Base-by-base conservation (phyloP, 192 early-diverging fungal species). In the Backusella westeae region DNA sequence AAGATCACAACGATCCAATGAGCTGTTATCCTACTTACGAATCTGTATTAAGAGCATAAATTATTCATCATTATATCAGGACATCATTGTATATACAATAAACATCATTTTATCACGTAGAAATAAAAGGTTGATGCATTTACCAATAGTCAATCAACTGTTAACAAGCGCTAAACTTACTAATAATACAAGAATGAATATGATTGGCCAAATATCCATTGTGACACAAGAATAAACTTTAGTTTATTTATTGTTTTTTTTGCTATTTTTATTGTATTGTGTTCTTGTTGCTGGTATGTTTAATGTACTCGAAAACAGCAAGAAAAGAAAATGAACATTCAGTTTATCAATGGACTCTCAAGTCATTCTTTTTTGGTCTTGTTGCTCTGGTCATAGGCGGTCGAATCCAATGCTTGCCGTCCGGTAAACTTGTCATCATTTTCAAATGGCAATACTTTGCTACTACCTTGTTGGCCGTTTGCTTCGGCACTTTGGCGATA, bases 401-500 rank as follows among this genome's bases (percentile, higher is more conserved):
- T 19, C 41, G 70, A 49, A 71, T 71, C n/a, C 41, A 71, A 7
- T 44, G 39, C 26, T 26, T 44, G 6, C 35, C 70, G 1, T 41
- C 70, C 14, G 70, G 70, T 41, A 23, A 49, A 46, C 21, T 71
- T 0, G 42, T 32, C 26, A 49, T 71, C 26, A 44, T 71, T 15
- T 71, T 71, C 42, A 71, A 71, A 44, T 71, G 70, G 70, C 70
- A 71, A 9, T 71, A 71, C 70, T 71, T 71, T 49, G 15, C 42
- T 17, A 71, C 42, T 19, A 46, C 70, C 6, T n/a, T 71, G 34
- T 19, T 71, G 26, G 70, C 44, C n/a, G 70, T 44, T 49, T 71
- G 70, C 17, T 71, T 71, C 8, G 44, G 42, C 6, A 71, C 70
- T 19, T 49, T 46, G 3, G 42, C 42, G 15, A 49, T 71, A 32